Base-by-base conservation (phyloP, 495 filamentous ascomycete genomes). In the Neurospora tetrasperma region DNA sequence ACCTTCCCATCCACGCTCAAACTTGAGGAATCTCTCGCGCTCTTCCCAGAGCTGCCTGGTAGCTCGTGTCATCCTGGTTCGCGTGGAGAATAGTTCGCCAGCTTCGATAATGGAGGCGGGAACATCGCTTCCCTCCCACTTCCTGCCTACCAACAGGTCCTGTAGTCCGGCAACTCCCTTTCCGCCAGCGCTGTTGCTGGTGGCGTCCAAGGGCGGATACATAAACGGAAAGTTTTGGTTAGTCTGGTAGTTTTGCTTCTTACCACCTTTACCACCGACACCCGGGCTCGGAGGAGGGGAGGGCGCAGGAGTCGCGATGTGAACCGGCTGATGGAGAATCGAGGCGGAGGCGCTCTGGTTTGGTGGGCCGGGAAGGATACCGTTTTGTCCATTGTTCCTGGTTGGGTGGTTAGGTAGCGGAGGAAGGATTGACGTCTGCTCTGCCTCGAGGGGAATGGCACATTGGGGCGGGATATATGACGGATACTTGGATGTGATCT, bases 191-290 rank as follows among this genome's bases (percentile, higher is more conserved):
- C 89, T 90, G 76, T 94, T 96, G 80, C 90, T 95, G 8, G 88
- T 88, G 73, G 89, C 89, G 83, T 96, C 93, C 16, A 96, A 82
- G 3, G 96, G 94, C 3, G 96, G 96, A 77, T 98, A 99, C 83
- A 99, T 89, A 76, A 99, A 98, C 0, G 96, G 96, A 75, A 99
- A 99, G 76, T 97, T 94, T 75, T 99, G 96, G 78, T 99, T 99
- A 0, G 96, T 99, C 80, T 99, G 96, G 79, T 98, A 99, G 73
- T 98, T 99, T 75, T 98, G 96, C 78, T 99, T 99, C 84, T 99
- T 99, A 18, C 91, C 94, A 62, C 91, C 93, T 80, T 99, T 99
- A 5, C 94, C 94, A 44, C 94, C 94, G 5, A 92, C 90, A 3
- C 90, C 92, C 4, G 96, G 96, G 7, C 94, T 97, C 12, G 96